These are phyloP conservation scores for Globisporangium radiosum DNA, from an alignment of 352 stramenopile species.

Conservation along the genomic window DNA sequence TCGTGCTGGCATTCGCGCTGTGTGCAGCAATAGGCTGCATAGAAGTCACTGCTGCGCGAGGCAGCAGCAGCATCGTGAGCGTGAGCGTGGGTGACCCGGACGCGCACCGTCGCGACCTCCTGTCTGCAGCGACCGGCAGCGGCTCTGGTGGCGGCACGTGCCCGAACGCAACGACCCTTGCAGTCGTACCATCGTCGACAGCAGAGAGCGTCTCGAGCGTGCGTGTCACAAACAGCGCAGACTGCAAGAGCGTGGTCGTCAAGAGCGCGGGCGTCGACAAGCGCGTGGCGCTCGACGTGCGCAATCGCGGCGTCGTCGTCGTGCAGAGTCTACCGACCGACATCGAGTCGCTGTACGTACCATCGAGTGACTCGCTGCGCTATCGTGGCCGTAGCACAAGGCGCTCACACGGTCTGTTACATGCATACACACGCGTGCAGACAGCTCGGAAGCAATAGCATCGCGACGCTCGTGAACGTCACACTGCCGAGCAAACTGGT, in stretches of 20 bases:
- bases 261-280: constrained; percentile 7
- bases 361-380: not conserved
- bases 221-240: not conserved
- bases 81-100: constrained; percentile 9
- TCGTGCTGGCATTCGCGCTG: too few relatives aligned
- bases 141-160: constrained; percentile 3
- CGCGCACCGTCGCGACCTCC: constrained; percentile 1
- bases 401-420: not conserved
- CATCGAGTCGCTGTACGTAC: constrained; percentile 14
- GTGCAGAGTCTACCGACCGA: constrained; percentile 26
- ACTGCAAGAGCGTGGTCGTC: constrained; percentile 22
- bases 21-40: too few relatives aligned
- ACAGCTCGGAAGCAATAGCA: constrained; percentile 29
- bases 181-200: not conserved
- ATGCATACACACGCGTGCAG: constrained; percentile 4
- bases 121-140: constrained; percentile 7
- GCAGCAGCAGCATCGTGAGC: not conserved
- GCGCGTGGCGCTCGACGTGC: constrained; percentile 19
- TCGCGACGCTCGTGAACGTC: constrained; percentile 15
- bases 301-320: constrained; percentile 16
- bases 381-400: too few relatives aligned
- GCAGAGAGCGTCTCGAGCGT: constrained; percentile 12
- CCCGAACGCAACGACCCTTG: constrained; percentile 12
- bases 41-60: too few relatives aligned
- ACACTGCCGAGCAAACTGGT: constrained; percentile 21